Base-by-base conservation (phyloP, 495 filamentous ascomycete species). In the Hypomontagnella monticulosa region DNA sequence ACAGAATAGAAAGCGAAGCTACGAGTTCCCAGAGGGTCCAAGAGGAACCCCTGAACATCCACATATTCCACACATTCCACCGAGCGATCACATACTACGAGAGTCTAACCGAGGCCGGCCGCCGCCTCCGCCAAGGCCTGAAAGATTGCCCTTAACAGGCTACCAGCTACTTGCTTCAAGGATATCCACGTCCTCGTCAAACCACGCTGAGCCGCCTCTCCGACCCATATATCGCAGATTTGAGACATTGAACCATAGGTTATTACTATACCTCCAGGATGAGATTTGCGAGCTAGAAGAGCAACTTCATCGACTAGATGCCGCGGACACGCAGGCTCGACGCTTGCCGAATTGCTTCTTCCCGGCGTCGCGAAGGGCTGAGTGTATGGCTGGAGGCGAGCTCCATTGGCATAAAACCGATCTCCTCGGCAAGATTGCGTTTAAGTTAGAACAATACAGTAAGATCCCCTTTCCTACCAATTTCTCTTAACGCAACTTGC, bases 371-470 rank as follows among this genome's bases (percentile, higher is more conserved):
- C 78, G 90, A 15, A 82, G 92, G 16, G 77, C 82, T 20, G 90
- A 93, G 51, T 82, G 83, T n/a, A 85, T 88, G 58, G 78, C 82
- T 4, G 85, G 85, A 18, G 85, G 83, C 11, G 90, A 91, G n/a
- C 77, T 93, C 15, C 86, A 93, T 71, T 89, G 87, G 77, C 84
- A 86, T 33, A 87, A 89, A 60, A 85, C 86, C 19, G 87, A 93
- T 40, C 75, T 94, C 6, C 79, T 97, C 61, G 85, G 85, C 3
- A 81, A 85, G 58, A 84, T 95, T 57, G 88, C 84, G 16, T 83
- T 86, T 40, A 97, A 97, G 66, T 78, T 92, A 4, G 85, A 87
- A 30, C 91, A 95, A 70, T 97, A 97, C 70, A 94, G 92, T 95
- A 78, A 76, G 91, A 74, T 11, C 41, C 12, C 5, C 47, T 42